phyloP scores from a whole-genome alignment of 1,284 basidiomycete genomes.

The Cryptococcus jaspeensis region DNA sequence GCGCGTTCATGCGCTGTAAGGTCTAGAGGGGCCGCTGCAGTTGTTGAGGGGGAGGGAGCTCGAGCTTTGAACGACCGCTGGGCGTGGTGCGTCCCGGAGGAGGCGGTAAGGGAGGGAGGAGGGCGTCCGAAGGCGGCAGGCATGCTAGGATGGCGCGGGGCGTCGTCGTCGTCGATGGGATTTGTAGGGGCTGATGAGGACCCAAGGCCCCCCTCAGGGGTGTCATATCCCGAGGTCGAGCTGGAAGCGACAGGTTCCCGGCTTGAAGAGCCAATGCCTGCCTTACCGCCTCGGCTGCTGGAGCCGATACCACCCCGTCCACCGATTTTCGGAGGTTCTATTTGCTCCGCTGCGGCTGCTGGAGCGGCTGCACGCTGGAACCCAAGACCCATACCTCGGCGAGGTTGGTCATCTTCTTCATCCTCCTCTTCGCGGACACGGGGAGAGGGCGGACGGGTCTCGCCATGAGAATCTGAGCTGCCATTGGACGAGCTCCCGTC shows the following conservation, averaged over 20 bases:
- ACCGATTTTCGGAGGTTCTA: neutral
- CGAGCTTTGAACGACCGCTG: conserved; percentile 23
- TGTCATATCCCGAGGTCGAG: no score
- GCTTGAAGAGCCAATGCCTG: conserved; percentile 20
- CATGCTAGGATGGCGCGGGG: neutral
- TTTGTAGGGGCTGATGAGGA: conserved; percentile 16
- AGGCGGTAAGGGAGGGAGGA: conserved; percentile 49
- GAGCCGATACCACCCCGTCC: conserved; percentile 33
- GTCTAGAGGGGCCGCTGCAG: conserved; percentile 41
- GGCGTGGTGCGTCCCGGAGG: conserved; percentile 51
- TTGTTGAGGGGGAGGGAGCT: conserved; percentile 10
- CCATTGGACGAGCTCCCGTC: conserved; percentile 5
- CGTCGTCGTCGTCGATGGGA: conserved; percentile 12
- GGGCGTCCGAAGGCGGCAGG: conserved; percentile 30
- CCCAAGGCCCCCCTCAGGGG: no score
- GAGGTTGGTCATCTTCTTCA: conserved; percentile 17
- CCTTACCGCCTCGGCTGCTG: neutral
- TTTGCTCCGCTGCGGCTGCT: neutral
- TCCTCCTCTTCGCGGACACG: conserved; percentile 29
- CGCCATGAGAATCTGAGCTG: conserved; percentile 30
- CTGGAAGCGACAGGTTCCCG: no score
- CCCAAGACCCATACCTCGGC: conserved; percentile 20
- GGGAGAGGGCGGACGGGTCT: conserved; percentile 34
- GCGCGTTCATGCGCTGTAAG: conserved; percentile 66
- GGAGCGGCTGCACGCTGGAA: conserved; percentile 12